Evolutionary conservation across 2,329 filamentous ascomycete genomes (phyloP).

Genomic region (Pseudogymnoascus sp.): DNA sequence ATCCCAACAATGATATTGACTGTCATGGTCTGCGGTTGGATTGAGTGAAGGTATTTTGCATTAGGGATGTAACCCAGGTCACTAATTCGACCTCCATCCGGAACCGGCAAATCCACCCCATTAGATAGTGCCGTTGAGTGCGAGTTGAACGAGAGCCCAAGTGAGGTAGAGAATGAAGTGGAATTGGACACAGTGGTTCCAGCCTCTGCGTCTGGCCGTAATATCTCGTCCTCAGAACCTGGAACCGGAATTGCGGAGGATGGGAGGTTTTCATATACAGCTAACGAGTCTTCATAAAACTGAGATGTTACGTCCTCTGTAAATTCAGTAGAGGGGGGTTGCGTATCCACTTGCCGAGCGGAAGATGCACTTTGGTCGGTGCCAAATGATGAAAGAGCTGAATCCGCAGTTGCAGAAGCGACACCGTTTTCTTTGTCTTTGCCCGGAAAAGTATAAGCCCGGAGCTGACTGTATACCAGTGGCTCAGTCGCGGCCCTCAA

Average conservation of each 20-base stretch:
- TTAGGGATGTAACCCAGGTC: slow-evolving; percentile 63
- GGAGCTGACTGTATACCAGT: slow-evolving; percentile 41
- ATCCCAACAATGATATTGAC: slow-evolving; percentile 75
- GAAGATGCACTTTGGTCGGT: slow-evolving; percentile 15
- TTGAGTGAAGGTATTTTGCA: slow-evolving; percentile 53
- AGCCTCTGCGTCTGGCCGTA: slow-evolving; percentile 20
- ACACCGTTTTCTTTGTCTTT: slow-evolving; percentile 30
- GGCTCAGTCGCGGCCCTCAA: slow-evolving; percentile 38
- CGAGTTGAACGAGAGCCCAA: slow-evolving; percentile 24
- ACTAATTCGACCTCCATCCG: slow-evolving; percentile 37
- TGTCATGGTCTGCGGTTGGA: slow-evolving; percentile 72
- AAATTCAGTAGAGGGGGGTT: slow-evolving; percentile 16
- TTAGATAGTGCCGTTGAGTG: slow-evolving; percentile 18
- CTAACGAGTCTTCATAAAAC: slow-evolving; percentile 73
- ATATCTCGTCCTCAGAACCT: not conserved
- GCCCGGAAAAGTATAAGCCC: slow-evolving; percentile 34
- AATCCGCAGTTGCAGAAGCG: slow-evolving; percentile 41
- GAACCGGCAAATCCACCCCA: slow-evolving; percentile 13
- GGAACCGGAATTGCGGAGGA: slow-evolving; percentile 46
- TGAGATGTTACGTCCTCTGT: slow-evolving; percentile 40
- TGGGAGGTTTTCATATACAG: slow-evolving; percentile 55
- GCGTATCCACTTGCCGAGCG: slow-evolving; percentile 18
- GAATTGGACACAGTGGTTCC: slow-evolving; percentile 32
- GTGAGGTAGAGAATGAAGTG: slow-evolving; percentile 22
- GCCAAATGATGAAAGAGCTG: slow-evolving; percentile 25